Evolutionary conservation across 108 stramenopile species (phyloP), one percentile per base, ranked within the genome.

Genomic region (Nitzschia sp.): DNA sequence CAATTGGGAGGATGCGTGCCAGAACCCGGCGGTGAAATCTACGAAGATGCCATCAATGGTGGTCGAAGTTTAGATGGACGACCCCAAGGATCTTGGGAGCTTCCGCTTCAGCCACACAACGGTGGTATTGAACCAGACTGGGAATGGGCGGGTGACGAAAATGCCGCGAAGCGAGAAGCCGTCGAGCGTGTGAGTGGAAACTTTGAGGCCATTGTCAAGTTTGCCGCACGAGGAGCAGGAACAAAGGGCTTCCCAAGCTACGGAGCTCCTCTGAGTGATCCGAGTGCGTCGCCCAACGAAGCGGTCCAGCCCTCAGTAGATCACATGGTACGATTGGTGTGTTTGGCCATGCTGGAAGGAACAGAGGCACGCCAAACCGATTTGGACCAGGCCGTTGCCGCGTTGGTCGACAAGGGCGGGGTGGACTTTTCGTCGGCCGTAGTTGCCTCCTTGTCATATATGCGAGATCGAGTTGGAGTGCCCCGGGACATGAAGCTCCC

Each of bases 401-500:
- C 82, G 11, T 38, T 64, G 11, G 74, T 90, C 59, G 75, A 32
- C 54, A 68, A 77, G 45, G 71, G 88, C 60, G 88, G 95, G 45
- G 87, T 85, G 34, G 87, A 85, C 30, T 76, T 77, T 27, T 61
- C 66, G 1, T 77, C 75, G 32, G 76, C 82, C 31, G 73, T 89
- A 13, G 63, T 76, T 31, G 55, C 64, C 0, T 85, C 86, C 56
- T 59, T 96, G 35, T 72, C 82, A 4, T 98, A 98, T 65, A 64
- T 98, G 55, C 70, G 97, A 59, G 95, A 96, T 71, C 79, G 97
- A 57, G 82, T 97, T 3, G 95, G 95, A 59, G 97, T 98, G 23
- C 97, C 97, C 8, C 77, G 97, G 13, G 97, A 98, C 60, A 91
- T 98, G 87, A 72, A 78, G 48, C 82, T 94, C 67, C 90, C 92